Evolutionary conservation across 208 protist species (phyloP), one percentile per base, ranked within the genome.

Genomic region (Acanthamoeba triangularis): DNA sequence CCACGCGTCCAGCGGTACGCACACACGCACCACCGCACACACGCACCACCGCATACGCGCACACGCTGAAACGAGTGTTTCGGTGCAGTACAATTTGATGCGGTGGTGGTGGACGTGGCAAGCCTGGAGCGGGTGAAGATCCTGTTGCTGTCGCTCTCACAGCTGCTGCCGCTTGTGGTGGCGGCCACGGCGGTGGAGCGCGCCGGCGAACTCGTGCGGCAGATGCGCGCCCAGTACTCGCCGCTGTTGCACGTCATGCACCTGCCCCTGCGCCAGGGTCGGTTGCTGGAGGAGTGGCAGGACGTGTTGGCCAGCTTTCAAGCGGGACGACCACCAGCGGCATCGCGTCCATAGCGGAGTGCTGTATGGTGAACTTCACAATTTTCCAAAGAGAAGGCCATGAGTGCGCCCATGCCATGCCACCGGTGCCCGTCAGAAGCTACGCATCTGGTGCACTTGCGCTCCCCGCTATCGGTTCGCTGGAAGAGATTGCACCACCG

Each of bases 181-280:
- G 10, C 30, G 3, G 76, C 76, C 44, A 41, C 76, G 23, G 20
- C 44, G 13, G 30, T 35, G 44, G 76, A 85, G 76, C 76, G 76
- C 76, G 76, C 10, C 3, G 54, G 76, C 47, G 76, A 85, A 7
- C 41, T 16, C 47, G 23, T 85, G 41, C 76, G 76, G 28, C 28
- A 85, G 18, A 28, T 85, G 44, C 28, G 30, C 37, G 28, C 14
- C 5, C 76, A 85, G 44, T 85, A 85, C 44, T 30, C 47, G 44
- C 76, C 76, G 76, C 47, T 30, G 61, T 20, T 88, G 44, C 80
- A 88, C 80, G 30, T 88, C 80, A 63, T 63, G 80, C 80, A 28
- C 20, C 80, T 88, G 41, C 80, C 80, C 33, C 49, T 88, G 20
- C 80, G 80, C 0, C 80, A 88, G 28, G 80, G 5, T 5, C 44